phyloP scores from a whole-genome alignment of 2,329 filamentous ascomycete genomes.

The Calycina herbarum region DNA sequence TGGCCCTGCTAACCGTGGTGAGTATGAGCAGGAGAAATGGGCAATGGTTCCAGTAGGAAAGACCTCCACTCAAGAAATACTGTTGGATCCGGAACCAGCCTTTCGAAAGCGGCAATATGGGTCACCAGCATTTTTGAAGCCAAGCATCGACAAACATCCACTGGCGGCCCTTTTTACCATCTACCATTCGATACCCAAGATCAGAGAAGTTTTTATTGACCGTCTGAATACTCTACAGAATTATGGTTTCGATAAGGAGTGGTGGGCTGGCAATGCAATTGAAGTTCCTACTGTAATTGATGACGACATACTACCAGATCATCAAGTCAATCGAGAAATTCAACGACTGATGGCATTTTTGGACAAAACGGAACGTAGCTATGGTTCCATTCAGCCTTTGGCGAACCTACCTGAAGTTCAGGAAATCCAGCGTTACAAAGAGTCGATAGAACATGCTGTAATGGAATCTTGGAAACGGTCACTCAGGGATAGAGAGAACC shows the following conservation, averaged over 20 bases:
- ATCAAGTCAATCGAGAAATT: conserved; percentile 47
- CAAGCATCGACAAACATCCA: conserved; percentile 39
- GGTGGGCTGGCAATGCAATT: conserved; percentile 62
- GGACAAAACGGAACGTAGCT: conserved; percentile 59
- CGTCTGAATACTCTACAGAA: conserved; percentile 43
- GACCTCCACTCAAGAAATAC: conserved; percentile 34
- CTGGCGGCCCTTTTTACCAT: conserved; percentile 59
- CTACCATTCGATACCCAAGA: conserved; percentile 58
- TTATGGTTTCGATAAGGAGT: conserved; percentile 58
- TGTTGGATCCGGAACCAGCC: conserved; percentile 40
- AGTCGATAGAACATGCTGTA: conserved; percentile 26
- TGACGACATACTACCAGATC: conserved; percentile 20
- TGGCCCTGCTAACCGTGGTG: conserved; percentile 57
- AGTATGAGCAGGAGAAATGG: conserved; percentile 59
- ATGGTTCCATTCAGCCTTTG: conserved; percentile 55
- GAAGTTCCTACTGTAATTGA: conserved; percentile 18
- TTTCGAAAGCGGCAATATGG: conserved; percentile 43
- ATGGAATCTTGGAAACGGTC: conserved; percentile 30
- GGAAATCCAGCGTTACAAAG: conserved; percentile 31
- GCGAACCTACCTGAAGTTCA: conserved; percentile 34
- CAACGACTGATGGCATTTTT: conserved; percentile 65
- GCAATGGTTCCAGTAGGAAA: conserved; percentile 52
- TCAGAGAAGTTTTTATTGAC: conserved; percentile 55
- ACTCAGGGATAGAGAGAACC: conserved; percentile 17
- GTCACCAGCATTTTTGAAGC: conserved; percentile 55